Conservation (phyloP, 257 asterid species). For the Craterostigma plantagineum region DNA sequence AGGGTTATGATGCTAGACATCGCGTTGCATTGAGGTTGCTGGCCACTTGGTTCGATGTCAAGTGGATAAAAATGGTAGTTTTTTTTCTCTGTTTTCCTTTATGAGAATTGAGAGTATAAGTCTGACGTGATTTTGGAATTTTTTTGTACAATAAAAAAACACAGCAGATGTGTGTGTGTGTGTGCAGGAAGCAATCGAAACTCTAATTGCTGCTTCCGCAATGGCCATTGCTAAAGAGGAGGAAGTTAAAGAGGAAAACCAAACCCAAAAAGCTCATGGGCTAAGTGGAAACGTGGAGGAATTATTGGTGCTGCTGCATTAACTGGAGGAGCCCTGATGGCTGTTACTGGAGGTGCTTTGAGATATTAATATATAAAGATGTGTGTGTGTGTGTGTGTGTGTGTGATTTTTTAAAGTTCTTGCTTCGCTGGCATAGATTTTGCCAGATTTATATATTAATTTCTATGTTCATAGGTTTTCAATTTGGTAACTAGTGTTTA, state of each 20-base stretch:
- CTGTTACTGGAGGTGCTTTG: slow-evolving; percentile 70
- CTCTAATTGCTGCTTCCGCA: slow-evolving; percentile 81
- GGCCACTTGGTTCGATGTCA: slow-evolving; percentile 72
- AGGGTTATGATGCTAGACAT: slow-evolving; percentile 87
- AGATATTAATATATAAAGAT: slow-evolving; percentile 1
- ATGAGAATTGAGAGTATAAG: background rate
- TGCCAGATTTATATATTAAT: too few species aligned
- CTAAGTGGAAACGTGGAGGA: slow-evolving; percentile 87
- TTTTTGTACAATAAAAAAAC: slow-evolving; percentile 2
- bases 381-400: background rate
- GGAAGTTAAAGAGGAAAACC: slow-evolving; percentile 34
- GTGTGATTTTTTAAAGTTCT: background rate
- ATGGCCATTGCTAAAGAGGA: slow-evolving; percentile 70
- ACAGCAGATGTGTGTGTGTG: background rate
- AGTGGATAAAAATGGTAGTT: slow-evolving; percentile 76
- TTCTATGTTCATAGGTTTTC: too few species aligned
- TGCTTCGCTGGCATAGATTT: slow-evolving; percentile 9
- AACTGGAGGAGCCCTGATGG: slow-evolving; percentile 96
- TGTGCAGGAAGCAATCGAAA: slow-evolving; percentile 79
- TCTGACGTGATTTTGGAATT: slow-evolving; percentile 1
- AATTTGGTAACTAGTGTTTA: background rate
- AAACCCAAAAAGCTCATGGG: slow-evolving; percentile 47
- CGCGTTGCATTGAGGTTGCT: slow-evolving; percentile 79
- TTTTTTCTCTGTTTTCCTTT: slow-evolving; percentile 3
- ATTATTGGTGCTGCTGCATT: slow-evolving; percentile 96